Base-by-base conservation (phyloP, 2,329 filamentous ascomycete species). In the Claviceps sorghi region DNA sequence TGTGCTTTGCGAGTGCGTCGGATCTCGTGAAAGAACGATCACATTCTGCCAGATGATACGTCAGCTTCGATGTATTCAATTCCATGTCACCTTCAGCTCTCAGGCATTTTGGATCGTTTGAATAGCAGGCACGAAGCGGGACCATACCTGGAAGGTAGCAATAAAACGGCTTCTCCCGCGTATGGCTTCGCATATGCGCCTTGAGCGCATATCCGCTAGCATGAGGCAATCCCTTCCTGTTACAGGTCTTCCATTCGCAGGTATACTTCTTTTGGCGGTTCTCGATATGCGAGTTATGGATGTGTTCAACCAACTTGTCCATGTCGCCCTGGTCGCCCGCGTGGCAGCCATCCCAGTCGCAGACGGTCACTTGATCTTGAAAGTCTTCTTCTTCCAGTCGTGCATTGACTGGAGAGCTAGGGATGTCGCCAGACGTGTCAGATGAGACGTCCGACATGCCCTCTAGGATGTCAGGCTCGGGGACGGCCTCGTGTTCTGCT, bases 171-270 rank as follows among this genome's bases (percentile, higher is more conserved):
- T 98, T 98, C 75, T 98, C 93, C 63, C 93, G 80, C 1, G 93
- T 98, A 67, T 98, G 93, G 65, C 90, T 96, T 60, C 93, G 78
- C 90, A 98, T 95, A 64, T 98, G 93, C 10, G 93, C 93, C 66
- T 95, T 90, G 57, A 98, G 72, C 4, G 93, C 93, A 70, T 98
- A 98, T 2, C 88, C 93, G 62, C 89, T 95, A 1, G 91, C 91
- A 69, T 98, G 93, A 19, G 88, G 83, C 68, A 93, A 82, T 54
- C 89, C 88, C 71, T 95, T 97, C 56, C 90, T 74, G 51, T 76
- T 78, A 66, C 93, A 98, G 58, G 91, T 91, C 54, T 79, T 81
- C 93, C 93, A 98, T 69, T 97, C 91, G 69, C 93, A 98, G n/a
- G 88, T 89, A 66, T 97, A 97, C 67, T 93, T 95, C 71, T 95